Evolutionary conservation across 768 basidiomycete species (phyloP).

Genomic region (Suillus spraguei): DNA sequence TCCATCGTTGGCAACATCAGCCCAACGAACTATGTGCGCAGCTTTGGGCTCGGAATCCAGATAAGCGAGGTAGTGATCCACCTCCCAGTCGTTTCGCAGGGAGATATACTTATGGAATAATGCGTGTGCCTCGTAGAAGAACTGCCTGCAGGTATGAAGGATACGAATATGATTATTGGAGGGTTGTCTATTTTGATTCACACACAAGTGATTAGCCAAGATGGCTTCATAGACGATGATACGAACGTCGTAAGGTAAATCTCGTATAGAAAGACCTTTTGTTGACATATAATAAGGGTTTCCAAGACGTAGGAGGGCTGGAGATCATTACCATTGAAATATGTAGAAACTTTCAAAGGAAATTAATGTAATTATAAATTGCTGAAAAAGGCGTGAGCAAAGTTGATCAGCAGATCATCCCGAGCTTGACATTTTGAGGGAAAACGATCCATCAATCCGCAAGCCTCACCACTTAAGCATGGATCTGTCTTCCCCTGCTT

Average conservation of each 20-base stretch:
- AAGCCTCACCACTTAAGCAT: conserved; percentile 32
- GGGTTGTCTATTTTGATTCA: conserved; percentile 32
- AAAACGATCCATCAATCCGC: conserved; percentile 8
- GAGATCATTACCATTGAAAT: not conserved
- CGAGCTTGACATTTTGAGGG: conserved; percentile 11
- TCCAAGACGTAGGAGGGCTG: not conserved
- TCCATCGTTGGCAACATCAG: conserved; percentile 44
- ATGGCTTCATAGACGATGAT: conserved; percentile 35
- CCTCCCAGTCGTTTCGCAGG: conserved; percentile 41
- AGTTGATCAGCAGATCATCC: conserved; percentile 5
- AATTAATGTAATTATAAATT: not conserved
- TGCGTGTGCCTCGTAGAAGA: conserved; percentile 34
- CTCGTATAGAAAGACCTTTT: conserved; percentile 21
- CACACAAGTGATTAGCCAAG: conserved; percentile 27
- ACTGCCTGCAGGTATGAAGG: conserved; percentile 33
- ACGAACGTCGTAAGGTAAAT: conserved; percentile 38
- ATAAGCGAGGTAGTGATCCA: conserved; percentile 27
- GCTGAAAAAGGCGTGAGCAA: conserved; percentile 6
- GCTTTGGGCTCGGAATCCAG: conserved; percentile 21
- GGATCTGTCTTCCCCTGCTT: conserved; percentile 17
- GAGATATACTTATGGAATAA: conserved; percentile 37
- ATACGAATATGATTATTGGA: conserved; percentile 37
- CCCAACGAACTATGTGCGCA: conserved; percentile 31
- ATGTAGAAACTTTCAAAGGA: not conserved
- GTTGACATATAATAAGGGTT: not conserved